Percentiles rank a stretch among this genome's conserved stretches.
Conservation (phyloP, 1,284 basidiomycete genomes). For the Meira nashicola region DNA sequence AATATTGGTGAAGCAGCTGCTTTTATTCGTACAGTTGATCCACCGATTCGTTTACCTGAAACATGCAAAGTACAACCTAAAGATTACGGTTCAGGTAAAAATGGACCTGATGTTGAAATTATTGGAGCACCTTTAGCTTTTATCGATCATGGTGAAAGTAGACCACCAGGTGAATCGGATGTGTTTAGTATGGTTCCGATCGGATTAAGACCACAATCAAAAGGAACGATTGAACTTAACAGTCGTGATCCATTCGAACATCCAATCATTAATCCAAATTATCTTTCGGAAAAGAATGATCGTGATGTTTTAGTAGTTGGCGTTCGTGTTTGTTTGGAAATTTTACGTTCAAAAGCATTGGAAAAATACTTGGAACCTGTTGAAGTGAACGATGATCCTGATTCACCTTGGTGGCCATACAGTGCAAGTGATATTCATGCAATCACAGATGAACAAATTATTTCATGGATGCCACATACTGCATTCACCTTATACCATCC, state of each 20-base stretch:
- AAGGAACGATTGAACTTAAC: constrained; percentile 54
- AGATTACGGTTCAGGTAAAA: constrained; percentile 24
- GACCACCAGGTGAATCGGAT: neutral
- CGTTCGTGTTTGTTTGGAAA: constrained; percentile 24
- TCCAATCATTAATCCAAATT: constrained; percentile 55
- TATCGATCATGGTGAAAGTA: constrained; percentile 17
- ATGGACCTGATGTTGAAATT: constrained; percentile 23
- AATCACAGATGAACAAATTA: constrained; percentile 55
- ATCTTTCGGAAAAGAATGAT: constrained; percentile 21
- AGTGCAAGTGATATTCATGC: constrained; percentile 8
- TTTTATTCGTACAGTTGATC: constrained; percentile 17
- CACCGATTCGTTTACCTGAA: constrained; percentile 18
- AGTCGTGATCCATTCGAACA: constrained; percentile 53
- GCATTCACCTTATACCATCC: constrained; percentile 57
- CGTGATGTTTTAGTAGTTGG: constrained; percentile 47
- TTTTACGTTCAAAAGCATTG: constrained; percentile 48
- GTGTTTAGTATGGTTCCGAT: constrained; percentile 23
- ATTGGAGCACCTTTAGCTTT: constrained; percentile 20
- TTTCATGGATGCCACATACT: constrained; percentile 53
- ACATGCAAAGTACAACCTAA: constrained; percentile 27
- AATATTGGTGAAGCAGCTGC: constrained; percentile 25
- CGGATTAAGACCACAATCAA: constrained; percentile 33
- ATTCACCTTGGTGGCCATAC: constrained; percentile 14
- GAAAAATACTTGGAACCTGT: constrained; percentile 46
- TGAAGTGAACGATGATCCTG: constrained; percentile 56